Evolutionary conservation across 352 stramenopile genomes (phyloP).

Genomic region (Phytophthora boehmeriae): DNA sequence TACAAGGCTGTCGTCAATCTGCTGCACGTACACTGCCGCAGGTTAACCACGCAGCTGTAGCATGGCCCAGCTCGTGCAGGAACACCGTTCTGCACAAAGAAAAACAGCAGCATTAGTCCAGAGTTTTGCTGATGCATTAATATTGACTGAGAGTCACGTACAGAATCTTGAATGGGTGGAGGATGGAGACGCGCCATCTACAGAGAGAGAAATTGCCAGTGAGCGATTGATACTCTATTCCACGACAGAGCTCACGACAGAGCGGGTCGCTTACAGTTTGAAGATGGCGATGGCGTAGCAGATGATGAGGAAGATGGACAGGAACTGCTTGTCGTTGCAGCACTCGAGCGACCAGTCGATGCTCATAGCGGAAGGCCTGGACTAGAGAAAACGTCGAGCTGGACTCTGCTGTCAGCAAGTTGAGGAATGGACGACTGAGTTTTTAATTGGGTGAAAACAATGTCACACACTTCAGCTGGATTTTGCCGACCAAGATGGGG

Average conservation of each 20-base stretch:
- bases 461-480: constrained; percentile 1
- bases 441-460: neutral
- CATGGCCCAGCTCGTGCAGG: constrained; percentile 86
- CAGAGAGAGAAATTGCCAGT: constrained; percentile 8
- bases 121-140: neutral
- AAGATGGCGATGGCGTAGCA: constrained; percentile 88
- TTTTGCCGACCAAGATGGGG: too few relatives aligned
- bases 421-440: constrained; percentile 14
- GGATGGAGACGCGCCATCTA: constrained; percentile 84
- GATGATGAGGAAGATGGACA: constrained; percentile 89
- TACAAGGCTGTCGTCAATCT: neutral
- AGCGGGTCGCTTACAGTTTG: constrained; percentile 60
- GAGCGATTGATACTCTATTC: neutral
- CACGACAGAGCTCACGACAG: neutral
- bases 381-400: neutral
- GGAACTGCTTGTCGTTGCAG: constrained; percentile 89
- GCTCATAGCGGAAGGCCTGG: constrained; percentile 22
- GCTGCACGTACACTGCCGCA: constrained; percentile 62
- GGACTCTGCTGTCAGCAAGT: constrained; percentile 7
- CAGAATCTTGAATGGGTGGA: constrained; percentile 91
- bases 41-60: constrained; percentile 84
- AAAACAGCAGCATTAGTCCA: constrained; percentile 7
- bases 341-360: constrained; percentile 75
- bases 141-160: constrained; percentile 36
- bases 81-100: constrained; percentile 74